Percentiles rank a stretch among this genome's conserved stretches.
Conservation (phyloP, 495 filamentous ascomycete genomes). For the Aspergillus homomorphus region DNA sequence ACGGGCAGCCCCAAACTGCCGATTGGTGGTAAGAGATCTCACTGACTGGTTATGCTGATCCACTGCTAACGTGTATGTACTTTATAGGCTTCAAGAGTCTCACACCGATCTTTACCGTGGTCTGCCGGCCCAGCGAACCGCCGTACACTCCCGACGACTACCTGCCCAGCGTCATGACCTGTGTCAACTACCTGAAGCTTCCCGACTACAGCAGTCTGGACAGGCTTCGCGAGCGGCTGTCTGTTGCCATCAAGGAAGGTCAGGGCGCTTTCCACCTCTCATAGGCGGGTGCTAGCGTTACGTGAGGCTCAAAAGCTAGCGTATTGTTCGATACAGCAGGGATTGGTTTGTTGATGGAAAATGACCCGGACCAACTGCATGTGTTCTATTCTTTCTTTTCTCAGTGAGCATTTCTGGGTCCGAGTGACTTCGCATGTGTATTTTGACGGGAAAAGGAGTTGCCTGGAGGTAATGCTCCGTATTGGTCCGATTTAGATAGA, state of each 20-base stretch:
- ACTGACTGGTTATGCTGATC: slow-evolving; percentile 8
- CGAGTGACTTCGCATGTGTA: slow-evolving; percentile 11
- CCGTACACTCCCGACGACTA: slow-evolving; percentile 96
- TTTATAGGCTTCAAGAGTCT: slow-evolving; percentile 86
- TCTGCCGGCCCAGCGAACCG: slow-evolving; percentile 95
- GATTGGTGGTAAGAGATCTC: slow-evolving; percentile 74
- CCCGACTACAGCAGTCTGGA: slow-evolving; percentile 88
- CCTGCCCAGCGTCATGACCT: slow-evolving; percentile 98
- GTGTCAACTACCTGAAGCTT: slow-evolving; percentile 98
- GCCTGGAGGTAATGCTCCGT: slow-evolving; percentile 11
- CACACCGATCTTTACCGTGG: slow-evolving; percentile 97
- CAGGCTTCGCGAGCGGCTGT: slow-evolving; percentile 69
- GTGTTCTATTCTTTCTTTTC: slow-evolving; percentile 17
- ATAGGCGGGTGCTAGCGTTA: slow-evolving; percentile 39
- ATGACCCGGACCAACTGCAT: slow-evolving; percentile 5
- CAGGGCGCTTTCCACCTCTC: slow-evolving; percentile 98
- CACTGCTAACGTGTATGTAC: slow-evolving; percentile 23
- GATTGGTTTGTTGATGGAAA: neutral
- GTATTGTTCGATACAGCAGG: neutral
- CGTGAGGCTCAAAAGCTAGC: too few relatives aligned
- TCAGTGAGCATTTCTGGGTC: slow-evolving; percentile 18
- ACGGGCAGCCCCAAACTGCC: slow-evolving; percentile 98
- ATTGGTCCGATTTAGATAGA: slow-evolving; percentile 37
- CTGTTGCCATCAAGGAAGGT: slow-evolving; percentile 90
- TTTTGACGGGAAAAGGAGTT: slow-evolving; percentile 16